phyloP scores from a whole-genome alignment of 495 filamentous ascomycete genomes.

The Paragyromitra xinjiangensis region DNA sequence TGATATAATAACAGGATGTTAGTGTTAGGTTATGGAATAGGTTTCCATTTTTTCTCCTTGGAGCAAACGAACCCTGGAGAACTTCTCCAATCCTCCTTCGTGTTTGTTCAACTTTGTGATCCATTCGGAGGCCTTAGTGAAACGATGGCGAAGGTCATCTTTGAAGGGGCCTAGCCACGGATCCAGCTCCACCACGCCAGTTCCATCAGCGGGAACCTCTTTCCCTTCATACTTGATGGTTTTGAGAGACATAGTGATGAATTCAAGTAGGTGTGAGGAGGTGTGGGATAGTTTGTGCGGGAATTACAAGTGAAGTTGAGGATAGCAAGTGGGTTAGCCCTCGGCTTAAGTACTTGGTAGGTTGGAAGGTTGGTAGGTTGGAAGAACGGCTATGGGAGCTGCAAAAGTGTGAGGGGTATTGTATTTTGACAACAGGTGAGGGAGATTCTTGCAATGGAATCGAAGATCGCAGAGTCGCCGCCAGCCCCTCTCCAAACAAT shows the following conservation, averaged over 20 bases:
- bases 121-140: constrained; percentile 84
- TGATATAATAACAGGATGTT: constrained; percentile 57
- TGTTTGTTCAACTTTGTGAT: constrained; percentile 79
- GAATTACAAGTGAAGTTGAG: constrained; percentile 42
- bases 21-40: constrained; percentile 2
- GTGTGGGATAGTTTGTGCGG: constrained; percentile 36
- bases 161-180: constrained; percentile 89
- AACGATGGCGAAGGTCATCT: constrained; percentile 77
- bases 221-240: constrained; percentile 50
- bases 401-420: constrained; percentile 49
- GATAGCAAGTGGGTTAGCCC: constrained; percentile 33
- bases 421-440: constrained; percentile 43
- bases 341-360: constrained; percentile 44
- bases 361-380: constrained; percentile 25
- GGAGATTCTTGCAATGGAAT: constrained; percentile 46
- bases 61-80: constrained; percentile 73
- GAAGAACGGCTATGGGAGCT: constrained; percentile 33
- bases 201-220: constrained; percentile 55
- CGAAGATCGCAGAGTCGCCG: constrained; percentile 39
- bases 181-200: constrained; percentile 87
- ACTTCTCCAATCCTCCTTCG: constrained; percentile 91
- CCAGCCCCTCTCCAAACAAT: constrained; percentile 46
- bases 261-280: constrained; percentile 23
- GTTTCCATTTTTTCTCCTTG: neutral
- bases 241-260: constrained; percentile 50